Conservation (phyloP, 306 rosid species). For the Cicer cuneatum region DNA sequence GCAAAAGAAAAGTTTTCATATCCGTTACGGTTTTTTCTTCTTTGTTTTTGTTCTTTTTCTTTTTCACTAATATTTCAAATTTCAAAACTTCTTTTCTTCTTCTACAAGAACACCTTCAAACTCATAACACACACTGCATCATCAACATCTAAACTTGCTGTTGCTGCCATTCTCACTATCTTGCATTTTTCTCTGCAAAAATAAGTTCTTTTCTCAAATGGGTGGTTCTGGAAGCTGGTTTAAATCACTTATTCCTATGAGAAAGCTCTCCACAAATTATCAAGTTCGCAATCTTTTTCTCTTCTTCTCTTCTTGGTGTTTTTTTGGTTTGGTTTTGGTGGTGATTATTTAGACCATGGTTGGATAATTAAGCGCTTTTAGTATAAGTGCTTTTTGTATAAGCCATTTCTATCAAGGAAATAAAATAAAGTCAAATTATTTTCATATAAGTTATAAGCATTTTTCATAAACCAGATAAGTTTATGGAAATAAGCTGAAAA, state of each 20-base stretch:
- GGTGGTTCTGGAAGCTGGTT: conserved; percentile 87
- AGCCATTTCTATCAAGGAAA: no score
- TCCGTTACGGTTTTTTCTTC: conserved; percentile 43
- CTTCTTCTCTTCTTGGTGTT: background rate
- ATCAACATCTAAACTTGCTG: background rate
- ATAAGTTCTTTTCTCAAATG: conserved; percentile 53
- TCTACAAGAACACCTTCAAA: conserved; percentile 21
- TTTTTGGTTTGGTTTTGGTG: conserved; percentile 3
- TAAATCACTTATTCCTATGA: conserved; percentile 67
- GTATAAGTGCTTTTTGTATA: no score
- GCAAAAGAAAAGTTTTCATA: conserved; percentile 43
- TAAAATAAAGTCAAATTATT: no score
- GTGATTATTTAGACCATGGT: background rate
- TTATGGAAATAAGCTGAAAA: no score
- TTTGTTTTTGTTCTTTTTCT: conserved; percentile 26
- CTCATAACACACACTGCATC: conserved; percentile 5
- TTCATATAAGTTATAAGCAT: no score
- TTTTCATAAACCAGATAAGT: no score
- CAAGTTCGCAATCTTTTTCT: conserved; percentile 51
- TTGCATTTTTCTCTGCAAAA: conserved; percentile 12
- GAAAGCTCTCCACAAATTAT: conserved; percentile 54
- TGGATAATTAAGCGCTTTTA: no score
- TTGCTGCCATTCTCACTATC: conserved; percentile 1
- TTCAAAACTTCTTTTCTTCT: conserved; percentile 57
- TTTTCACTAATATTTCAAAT: conserved; percentile 50